These are phyloP conservation scores for Lecanicillium sp. DNA, from an alignment of 2,329 filamentous ascomycete species.

Conservation along the genomic window DNA sequence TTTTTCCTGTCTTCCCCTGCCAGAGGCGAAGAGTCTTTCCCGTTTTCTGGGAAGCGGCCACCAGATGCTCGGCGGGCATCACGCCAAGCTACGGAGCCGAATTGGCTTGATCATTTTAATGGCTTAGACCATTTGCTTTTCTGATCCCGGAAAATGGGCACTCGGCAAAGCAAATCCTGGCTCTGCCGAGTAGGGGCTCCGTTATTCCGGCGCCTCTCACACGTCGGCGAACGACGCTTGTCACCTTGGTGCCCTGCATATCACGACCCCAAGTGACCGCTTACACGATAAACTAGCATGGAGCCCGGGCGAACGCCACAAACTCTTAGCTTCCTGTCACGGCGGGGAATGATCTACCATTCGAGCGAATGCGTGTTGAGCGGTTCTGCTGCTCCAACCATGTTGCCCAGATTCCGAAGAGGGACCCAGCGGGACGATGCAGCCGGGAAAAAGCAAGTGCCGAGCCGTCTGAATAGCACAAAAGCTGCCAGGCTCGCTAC, in stretches of 20 bases:
- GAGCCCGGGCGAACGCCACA: not conserved
- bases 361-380: no score
- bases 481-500: not conserved
- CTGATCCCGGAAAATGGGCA: not conserved
- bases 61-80: not conserved
- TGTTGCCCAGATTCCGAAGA: no score
- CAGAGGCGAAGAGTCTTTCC: no score
- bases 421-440: not conserved
- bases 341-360: not conserved
- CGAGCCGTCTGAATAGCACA: not conserved
- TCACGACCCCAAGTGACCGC: not conserved
- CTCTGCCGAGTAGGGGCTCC: not conserved
- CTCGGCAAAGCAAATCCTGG: not conserved
- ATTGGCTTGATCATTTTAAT: slow-evolving; percentile 4
- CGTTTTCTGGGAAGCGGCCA: not conserved
- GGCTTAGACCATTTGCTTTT: slow-evolving; percentile 12
- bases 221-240: no score
- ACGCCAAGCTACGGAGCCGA: not conserved
- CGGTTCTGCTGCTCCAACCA: no score
- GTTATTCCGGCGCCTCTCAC: no score
- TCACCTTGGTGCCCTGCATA: not conserved
- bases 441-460: not conserved
- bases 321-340: not conserved
- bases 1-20: no score
- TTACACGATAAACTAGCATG: slow-evolving; percentile 6